These are phyloP conservation scores for Biancaea sappan DNA, from an alignment of 306 rosid species.

Conservation along the genomic window DNA sequence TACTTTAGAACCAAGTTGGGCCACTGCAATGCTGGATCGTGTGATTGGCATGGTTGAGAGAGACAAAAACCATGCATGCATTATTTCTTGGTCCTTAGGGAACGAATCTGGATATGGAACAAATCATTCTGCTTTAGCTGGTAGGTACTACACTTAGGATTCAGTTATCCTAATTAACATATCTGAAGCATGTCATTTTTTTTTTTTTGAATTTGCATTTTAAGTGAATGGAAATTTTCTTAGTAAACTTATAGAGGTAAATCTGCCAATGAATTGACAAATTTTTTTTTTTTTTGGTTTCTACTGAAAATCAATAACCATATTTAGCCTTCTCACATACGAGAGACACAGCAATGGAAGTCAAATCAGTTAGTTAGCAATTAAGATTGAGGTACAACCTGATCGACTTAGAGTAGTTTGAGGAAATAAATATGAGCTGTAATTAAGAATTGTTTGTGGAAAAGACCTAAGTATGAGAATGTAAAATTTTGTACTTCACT, in stretches of 20 bases:
- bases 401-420: not conserved
- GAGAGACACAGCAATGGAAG: not conserved
- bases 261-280: constrained; percentile 3
- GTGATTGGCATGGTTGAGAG: constrained; percentile 98
- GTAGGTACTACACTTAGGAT: constrained; percentile 57
- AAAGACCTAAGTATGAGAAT: not conserved
- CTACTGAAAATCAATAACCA: not conserved
- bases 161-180: constrained; percentile 17
- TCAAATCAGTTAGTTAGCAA: not conserved
- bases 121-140: constrained; percentile 89
- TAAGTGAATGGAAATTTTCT: not conserved
- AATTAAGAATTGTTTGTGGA: not conserved
- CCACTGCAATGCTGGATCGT: constrained; percentile 93
- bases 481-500: not conserved
- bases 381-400: not conserved
- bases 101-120: constrained; percentile 95
- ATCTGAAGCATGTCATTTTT: constrained; percentile 3
- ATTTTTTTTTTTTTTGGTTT: not conserved
- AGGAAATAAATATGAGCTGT: not conserved
- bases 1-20: constrained; percentile 86
- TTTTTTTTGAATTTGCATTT: constrained; percentile 1
- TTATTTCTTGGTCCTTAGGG: constrained; percentile 88
- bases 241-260: not conserved
- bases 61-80: constrained; percentile 93
- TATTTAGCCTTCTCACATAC: not conserved